A percentile compares a stretch with the other conserved stretches of the same genome.
These are phyloP conservation scores for Neurospora sp. DNA, from an alignment of 495 filamentous ascomycete species.

Conservation along the genomic window DNA sequence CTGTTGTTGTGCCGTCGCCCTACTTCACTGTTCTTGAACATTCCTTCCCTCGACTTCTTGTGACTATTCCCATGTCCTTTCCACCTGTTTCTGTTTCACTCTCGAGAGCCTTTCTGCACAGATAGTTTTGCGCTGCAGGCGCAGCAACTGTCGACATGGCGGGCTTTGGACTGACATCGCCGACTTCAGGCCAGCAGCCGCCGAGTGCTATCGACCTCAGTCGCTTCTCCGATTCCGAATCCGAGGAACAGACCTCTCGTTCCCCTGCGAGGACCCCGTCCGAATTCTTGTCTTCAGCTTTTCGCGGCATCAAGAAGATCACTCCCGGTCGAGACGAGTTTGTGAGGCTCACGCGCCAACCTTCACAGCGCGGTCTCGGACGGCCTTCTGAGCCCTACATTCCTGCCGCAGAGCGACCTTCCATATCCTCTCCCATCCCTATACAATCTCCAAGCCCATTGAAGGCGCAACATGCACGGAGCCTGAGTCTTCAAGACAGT, in stretches of 20 bases:
- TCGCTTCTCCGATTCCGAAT: conserved; percentile 27
- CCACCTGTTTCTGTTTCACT: neutral
- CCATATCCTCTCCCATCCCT: conserved; percentile 18
- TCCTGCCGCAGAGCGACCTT: conserved; percentile 10
- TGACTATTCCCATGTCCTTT: neutral
- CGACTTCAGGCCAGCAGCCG: conserved; percentile 19
- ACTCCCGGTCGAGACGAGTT: conserved; percentile 31
- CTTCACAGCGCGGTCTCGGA: conserved; percentile 23
- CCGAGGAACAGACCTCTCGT: conserved; percentile 26
- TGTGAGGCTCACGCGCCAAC: conserved; percentile 18
- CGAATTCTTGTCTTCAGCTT: conserved; percentile 38
- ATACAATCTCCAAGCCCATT: conserved; percentile 9
- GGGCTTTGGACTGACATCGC: conserved; percentile 21
- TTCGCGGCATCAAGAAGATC: conserved; percentile 40
- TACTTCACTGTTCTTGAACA: neutral
- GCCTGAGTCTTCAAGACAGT: conserved; percentile 39
- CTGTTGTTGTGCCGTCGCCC: neutral
- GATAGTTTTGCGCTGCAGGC: conserved; percentile 2
- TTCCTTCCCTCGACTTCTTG: neutral
- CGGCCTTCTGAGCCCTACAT: conserved; percentile 15
- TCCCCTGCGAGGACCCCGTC: conserved; percentile 23
- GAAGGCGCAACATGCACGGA: conserved; percentile 34
- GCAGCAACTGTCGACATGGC: conserved; percentile 17
- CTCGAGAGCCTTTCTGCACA: neutral
- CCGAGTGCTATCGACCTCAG: conserved; percentile 12